Conservation (phyloP, 1,284 basidiomycete species). For the Porogramme epimiltina region DNA sequence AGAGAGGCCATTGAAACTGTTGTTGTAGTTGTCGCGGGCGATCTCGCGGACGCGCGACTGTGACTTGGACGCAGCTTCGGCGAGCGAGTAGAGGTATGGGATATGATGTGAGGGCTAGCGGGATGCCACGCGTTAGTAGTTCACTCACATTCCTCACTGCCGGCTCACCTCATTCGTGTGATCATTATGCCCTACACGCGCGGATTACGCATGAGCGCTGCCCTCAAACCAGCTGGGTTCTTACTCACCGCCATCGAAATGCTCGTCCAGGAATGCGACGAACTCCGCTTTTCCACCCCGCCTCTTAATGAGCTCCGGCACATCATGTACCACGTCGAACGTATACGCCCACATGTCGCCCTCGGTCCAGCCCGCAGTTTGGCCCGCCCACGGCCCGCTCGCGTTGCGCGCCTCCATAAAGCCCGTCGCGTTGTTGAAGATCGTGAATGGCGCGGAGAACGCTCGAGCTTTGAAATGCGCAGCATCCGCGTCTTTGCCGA, state of each 20-base stretch:
- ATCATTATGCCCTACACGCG: slow-evolving; percentile 70
- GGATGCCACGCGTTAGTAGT: neutral
- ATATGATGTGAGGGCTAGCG: slow-evolving; percentile 77
- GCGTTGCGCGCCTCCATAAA: slow-evolving; percentile 82
- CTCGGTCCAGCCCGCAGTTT: slow-evolving; percentile 76
- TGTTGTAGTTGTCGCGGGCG: slow-evolving; percentile 65
- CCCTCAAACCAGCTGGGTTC: neutral
- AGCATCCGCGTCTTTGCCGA: slow-evolving; percentile 54
- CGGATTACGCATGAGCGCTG: neutral
- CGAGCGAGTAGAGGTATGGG: slow-evolving; percentile 78
- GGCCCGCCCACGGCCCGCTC: slow-evolving; percentile 73
- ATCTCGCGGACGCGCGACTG: slow-evolving; percentile 74
- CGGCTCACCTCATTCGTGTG: slow-evolving; percentile 75
- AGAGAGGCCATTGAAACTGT: slow-evolving; percentile 64
- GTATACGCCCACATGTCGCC: slow-evolving; percentile 87
- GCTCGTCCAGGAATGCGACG: slow-evolving; percentile 70
- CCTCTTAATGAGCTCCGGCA: slow-evolving; percentile 61
- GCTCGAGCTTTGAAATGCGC: slow-evolving; percentile 58
- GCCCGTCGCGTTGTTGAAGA: slow-evolving; percentile 75
- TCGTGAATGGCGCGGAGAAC: slow-evolving; percentile 54
- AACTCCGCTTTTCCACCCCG: slow-evolving; percentile 70
- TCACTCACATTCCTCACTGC: neutral
- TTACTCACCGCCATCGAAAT: slow-evolving; percentile 65
- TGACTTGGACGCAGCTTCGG: slow-evolving; percentile 68
- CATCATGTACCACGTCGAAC: slow-evolving; percentile 75